Conservation (phyloP, 768 basidiomycete species). For the Thelephora ganbajun region DNA sequence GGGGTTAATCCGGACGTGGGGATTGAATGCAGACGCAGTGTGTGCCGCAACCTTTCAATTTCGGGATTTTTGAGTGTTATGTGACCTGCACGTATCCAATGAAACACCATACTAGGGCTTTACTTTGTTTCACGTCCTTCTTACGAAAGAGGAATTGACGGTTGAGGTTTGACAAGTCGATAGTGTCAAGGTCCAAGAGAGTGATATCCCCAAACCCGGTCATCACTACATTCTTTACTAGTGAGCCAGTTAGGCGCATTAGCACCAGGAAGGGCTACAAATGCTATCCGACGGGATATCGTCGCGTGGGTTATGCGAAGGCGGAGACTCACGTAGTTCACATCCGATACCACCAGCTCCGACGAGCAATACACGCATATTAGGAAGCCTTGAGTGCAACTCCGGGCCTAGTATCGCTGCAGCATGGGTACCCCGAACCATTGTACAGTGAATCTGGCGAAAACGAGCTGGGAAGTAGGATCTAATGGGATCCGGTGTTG, state of each 20-base stretch:
- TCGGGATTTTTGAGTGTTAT: neutral
- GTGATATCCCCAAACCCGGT: constrained; percentile 90
- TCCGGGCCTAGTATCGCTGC: constrained; percentile 70
- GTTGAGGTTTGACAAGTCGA: constrained; percentile 95
- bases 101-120: constrained; percentile 55
- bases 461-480: no score
- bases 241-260: neutral
- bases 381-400: constrained; percentile 42
- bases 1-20: constrained; percentile 73
- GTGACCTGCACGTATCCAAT: constrained; percentile 1
- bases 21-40: constrained; percentile 76
- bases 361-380: constrained; percentile 71
- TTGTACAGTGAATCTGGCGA: constrained; percentile 4
- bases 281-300: neutral
- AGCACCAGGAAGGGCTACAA: neutral
- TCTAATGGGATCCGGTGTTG: no score
- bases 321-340: constrained; percentile 58
- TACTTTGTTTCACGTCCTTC: constrained; percentile 94
- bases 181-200: constrained; percentile 91
- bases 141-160: constrained; percentile 94
- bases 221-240: constrained; percentile 92
- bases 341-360: constrained; percentile 97
- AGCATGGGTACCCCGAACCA: constrained; percentile 40
- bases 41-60: constrained; percentile 58
- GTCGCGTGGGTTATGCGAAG: neutral